A percentile compares a stretch with the other conserved stretches of the same genome.
Conservation (phyloP, 805 yeast genomes). For the Metschnikowia vanudenii region DNA sequence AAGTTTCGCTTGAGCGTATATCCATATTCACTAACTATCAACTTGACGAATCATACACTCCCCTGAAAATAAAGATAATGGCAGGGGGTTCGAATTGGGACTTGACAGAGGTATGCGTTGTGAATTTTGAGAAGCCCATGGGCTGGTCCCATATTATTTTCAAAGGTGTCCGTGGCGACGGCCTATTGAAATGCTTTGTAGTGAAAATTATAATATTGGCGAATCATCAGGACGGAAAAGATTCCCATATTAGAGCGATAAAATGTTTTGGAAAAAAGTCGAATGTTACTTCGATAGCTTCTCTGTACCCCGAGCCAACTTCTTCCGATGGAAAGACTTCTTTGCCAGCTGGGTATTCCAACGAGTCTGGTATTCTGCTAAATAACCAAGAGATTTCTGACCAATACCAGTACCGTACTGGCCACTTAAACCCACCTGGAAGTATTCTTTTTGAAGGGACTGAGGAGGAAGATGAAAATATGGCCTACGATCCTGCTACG, state of each 20-base stretch:
- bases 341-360: background rate
- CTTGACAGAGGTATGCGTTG: constrained; percentile 59
- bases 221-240: constrained; percentile 95
- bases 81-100: constrained; percentile 82
- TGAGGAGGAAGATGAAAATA: constrained; percentile 12
- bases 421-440: background rate
- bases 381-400: constrained; percentile 7
- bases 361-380: constrained; percentile 16
- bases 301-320: constrained; percentile 1
- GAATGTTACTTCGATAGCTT: constrained; percentile 7
- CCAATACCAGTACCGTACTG: background rate
- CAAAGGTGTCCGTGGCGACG: constrained; percentile 51
- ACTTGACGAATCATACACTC: constrained; percentile 91
- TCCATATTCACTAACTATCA: constrained; percentile 68
- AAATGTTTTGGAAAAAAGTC: constrained; percentile 49
- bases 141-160: constrained; percentile 78
- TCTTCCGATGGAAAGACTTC: background rate
- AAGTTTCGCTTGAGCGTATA: constrained; percentile 65
- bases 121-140: constrained; percentile 59
- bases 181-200: constrained; percentile 63
- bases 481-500: constrained; percentile 23
- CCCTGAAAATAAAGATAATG: constrained; percentile 58
- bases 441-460: background rate
- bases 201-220: constrained; percentile 61
- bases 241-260: constrained; percentile 81